Evolutionary conservation across 2,329 filamentous ascomycete species (phyloP).

Genomic region (Lachnellula occidentalis): DNA sequence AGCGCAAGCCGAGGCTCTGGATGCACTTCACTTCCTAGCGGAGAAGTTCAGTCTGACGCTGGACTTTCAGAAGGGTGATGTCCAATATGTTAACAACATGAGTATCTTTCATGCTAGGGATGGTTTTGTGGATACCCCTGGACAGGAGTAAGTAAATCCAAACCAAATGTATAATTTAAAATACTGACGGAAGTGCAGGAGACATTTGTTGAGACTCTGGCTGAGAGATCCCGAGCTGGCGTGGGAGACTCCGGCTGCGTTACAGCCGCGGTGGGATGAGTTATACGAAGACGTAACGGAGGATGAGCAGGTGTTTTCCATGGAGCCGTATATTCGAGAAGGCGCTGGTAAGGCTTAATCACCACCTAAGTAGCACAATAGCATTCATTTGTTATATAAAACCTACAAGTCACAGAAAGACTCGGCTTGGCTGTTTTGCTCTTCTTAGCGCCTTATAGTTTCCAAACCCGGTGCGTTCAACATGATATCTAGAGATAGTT

Average conservation of each 20-base stretch:
- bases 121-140: constrained; percentile 34
- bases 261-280: constrained; percentile 41
- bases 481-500: too few species aligned
- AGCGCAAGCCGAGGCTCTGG: constrained; percentile 40
- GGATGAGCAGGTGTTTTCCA: constrained; percentile 49
- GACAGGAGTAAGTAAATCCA: constrained; percentile 27
- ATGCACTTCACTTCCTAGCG: constrained; percentile 40
- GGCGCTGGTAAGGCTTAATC: not conserved
- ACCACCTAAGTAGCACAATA: not conserved
- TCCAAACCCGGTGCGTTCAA: too few species aligned
- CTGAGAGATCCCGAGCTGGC: constrained; percentile 37
- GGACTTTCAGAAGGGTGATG: constrained; percentile 36
- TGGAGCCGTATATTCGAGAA: constrained; percentile 45
- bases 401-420: too few species aligned
- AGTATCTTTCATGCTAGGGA: constrained; percentile 42
- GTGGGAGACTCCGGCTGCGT: constrained; percentile 36
- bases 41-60: constrained; percentile 34
- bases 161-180: not conserved
- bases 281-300: constrained; percentile 48
- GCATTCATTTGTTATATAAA: not conserved
- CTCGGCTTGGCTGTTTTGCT: too few species aligned
- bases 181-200: constrained; percentile 17
- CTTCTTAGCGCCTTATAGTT: too few species aligned
- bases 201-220: constrained; percentile 43
- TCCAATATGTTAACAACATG: constrained; percentile 44